Evolutionary conservation across 2,329 filamentous ascomycete species (phyloP).

Genomic region (Aspergillus caelatus): DNA sequence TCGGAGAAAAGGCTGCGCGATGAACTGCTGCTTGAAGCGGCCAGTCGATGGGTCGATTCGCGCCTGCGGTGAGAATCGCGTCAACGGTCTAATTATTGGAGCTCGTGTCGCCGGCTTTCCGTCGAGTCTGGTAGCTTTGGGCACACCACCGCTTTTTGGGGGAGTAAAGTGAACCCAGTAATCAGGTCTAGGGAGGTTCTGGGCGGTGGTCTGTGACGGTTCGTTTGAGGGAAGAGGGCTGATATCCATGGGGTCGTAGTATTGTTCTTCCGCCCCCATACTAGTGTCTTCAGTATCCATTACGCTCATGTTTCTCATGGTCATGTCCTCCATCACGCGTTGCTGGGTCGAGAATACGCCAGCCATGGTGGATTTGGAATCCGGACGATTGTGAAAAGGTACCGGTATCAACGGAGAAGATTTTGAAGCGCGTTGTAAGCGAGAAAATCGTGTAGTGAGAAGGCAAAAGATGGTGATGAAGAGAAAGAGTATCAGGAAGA

Average conservation of each 20-base stretch:
- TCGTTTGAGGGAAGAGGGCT: slow-evolving; percentile 6
- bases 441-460: background rate
- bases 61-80: slow-evolving; percentile 17
- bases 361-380: slow-evolving; percentile 15
- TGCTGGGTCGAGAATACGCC: slow-evolving; percentile 11
- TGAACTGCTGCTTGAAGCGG: background rate
- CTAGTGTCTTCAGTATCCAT: slow-evolving; percentile 8
- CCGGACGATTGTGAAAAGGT: background rate
- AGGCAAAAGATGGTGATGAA: slow-evolving; percentile 8
- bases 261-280: background rate
- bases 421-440: background rate
- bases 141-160: background rate
- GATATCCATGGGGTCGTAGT: slow-evolving; percentile 23
- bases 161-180: background rate
- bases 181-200: background rate
- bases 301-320: slow-evolving; percentile 16
- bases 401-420: background rate
- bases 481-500: slow-evolving; percentile 1
- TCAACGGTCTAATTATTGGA: slow-evolving; percentile 8
- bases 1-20: background rate
- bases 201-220: background rate
- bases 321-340: slow-evolving; percentile 14
- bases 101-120: slow-evolving; percentile 1
- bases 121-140: background rate
- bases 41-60: background rate